phyloP scores from a whole-genome alignment of 345 rosid genomes.

The thale cress (Arabidopsis thaliana) region DNA sequence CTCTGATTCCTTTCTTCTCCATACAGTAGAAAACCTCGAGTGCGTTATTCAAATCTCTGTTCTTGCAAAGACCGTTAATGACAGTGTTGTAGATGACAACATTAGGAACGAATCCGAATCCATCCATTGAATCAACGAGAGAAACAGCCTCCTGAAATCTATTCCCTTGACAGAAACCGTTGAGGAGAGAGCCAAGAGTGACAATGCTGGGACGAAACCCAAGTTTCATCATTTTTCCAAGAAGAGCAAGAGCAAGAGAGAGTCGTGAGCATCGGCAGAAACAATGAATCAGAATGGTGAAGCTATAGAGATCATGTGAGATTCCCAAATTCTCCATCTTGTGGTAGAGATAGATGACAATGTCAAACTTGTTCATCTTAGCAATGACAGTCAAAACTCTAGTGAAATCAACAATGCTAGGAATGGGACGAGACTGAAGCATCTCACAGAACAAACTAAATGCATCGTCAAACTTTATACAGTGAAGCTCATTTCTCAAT shows the following conservation, averaged over 20 bases:
- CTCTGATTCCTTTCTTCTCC: conserved; percentile 25
- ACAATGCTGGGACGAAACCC: conserved; percentile 33
- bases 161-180: conserved; percentile 20
- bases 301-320: conserved; percentile 35
- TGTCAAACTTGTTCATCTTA: conserved; percentile 32
- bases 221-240: conserved; percentile 39
- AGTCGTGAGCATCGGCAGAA: conserved; percentile 26
- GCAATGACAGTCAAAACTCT: conserved; percentile 11
- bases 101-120: conserved; percentile 20
- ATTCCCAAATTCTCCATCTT: conserved; percentile 29
- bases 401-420: conserved; percentile 15
- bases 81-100: conserved; percentile 37
- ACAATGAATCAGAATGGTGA: conserved; percentile 29
- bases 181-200: conserved; percentile 34
- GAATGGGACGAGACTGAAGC: conserved; percentile 36
- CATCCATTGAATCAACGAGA: conserved; percentile 18
- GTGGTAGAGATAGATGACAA: conserved; percentile 17
- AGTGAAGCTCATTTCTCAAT: conserved; percentile 15
- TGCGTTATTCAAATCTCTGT: conserved; percentile 13
- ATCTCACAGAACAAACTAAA: conserved; percentile 33
- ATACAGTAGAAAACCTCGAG: conserved; percentile 11
- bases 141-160: conserved; percentile 23
- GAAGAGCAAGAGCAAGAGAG: conserved; percentile 24
- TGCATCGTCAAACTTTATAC: conserved; percentile 34
- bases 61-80: conserved; percentile 35